A percentile compares a stretch with the other conserved stretches of the same genome.
Evolutionary conservation across 371 early-diverging fungal species (phyloP).

Genomic region (Rhizopus stolonifer): DNA sequence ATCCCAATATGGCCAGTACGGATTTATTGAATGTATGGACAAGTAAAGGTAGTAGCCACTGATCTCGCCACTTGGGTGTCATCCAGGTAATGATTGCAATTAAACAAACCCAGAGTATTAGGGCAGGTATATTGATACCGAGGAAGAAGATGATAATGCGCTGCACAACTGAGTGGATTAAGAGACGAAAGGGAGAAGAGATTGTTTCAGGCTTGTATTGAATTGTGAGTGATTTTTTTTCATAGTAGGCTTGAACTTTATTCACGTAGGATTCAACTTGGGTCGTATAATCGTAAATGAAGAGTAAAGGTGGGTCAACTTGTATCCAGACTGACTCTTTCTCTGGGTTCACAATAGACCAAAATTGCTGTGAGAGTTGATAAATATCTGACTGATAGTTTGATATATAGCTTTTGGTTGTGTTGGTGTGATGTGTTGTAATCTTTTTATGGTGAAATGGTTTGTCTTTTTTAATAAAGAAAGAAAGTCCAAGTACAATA

Average conservation of each 20-base stretch:
- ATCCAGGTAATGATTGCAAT: conserved; percentile 37
- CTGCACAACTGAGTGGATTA: conserved; percentile 20
- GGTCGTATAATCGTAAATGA: conserved; percentile 6
- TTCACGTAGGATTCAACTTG: conserved; percentile 10
- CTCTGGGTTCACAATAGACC: conserved; percentile 35
- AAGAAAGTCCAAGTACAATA: conserved; percentile 24
- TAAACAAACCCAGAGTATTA: conserved; percentile 26
- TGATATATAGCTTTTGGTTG: not conserved
- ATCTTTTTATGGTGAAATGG: conserved; percentile 6
- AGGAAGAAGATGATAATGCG: not conserved
- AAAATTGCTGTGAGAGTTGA: conserved; percentile 30
- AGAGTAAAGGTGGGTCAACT: conserved; percentile 23
- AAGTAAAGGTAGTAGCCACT: conserved; percentile 27
- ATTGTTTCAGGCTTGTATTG: conserved; percentile 9
- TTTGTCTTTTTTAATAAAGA: conserved; percentile 14
- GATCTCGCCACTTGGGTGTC: conserved; percentile 31
- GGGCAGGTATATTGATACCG: conserved; percentile 14
- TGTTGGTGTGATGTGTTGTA: not conserved
- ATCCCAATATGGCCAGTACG: not conserved
- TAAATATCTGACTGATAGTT: conserved; percentile 17
- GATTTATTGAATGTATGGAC: conserved; percentile 9
- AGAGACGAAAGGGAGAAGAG: conserved; percentile 22
- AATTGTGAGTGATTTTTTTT: conserved; percentile 15
- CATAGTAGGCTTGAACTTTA: conserved; percentile 17
- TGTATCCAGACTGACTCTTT: conserved; percentile 28